Conservation (phyloP, 176 grass and related monocot species). For the Juncus effusus region DNA sequence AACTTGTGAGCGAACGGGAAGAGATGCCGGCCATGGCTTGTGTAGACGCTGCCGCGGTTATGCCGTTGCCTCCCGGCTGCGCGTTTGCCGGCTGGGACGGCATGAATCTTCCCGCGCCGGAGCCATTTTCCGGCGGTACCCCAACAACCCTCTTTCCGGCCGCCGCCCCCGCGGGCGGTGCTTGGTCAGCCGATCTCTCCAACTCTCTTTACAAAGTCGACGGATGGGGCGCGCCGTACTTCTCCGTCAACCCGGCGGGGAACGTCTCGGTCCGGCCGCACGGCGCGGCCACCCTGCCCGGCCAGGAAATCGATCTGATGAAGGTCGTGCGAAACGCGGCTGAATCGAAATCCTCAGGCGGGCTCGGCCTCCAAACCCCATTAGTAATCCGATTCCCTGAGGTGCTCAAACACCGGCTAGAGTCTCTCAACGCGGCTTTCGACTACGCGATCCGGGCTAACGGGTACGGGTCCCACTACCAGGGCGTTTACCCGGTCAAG, state of each 20-base stretch:
- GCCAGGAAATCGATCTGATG: conserved; percentile 82
- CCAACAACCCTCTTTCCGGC: conserved; percentile 17
- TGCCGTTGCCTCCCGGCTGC: conserved; percentile 40
- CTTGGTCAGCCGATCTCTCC: conserved; percentile 72
- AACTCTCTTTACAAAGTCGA: conserved; percentile 77
- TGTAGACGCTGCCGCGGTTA: conserved; percentile 54
- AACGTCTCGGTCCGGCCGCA: conserved; percentile 70
- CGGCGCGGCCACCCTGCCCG: conserved; percentile 52
- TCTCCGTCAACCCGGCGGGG: conserved; percentile 69
- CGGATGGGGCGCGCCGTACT: conserved; percentile 90
- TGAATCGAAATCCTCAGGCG: conserved; percentile 30
- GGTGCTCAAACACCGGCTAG: conserved; percentile 80
- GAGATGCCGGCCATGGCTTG: conserved; percentile 87
- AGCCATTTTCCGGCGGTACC: conserved; percentile 49
- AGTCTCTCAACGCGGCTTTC: conserved; percentile 67
- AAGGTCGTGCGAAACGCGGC: conserved; percentile 69
- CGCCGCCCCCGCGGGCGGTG: neutral
- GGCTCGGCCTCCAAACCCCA: conserved; percentile 65
- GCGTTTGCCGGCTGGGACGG: conserved; percentile 32
- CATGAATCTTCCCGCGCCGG: conserved; percentile 57
- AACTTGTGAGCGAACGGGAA: conserved; percentile 25
- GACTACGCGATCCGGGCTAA: conserved; percentile 59
- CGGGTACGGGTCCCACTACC: conserved; percentile 57
- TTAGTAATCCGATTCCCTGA: conserved; percentile 79
- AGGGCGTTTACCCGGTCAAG: conserved; percentile 94